Conservation (phyloP, 306 rosid species). For the Castanea sativa region DNA sequence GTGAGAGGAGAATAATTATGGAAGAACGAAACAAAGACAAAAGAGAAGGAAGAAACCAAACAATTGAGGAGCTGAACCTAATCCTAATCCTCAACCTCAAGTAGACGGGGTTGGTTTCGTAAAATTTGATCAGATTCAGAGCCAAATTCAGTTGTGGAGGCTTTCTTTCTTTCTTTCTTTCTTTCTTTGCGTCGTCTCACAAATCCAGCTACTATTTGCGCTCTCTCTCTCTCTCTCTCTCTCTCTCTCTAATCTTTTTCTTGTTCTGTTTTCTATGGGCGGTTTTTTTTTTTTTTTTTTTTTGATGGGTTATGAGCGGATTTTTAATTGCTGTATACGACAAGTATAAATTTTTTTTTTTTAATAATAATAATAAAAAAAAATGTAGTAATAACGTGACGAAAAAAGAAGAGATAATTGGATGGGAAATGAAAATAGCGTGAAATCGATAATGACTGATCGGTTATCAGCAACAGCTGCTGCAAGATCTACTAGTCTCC, state of each 20-base stretch:
- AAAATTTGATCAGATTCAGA: too few species aligned
- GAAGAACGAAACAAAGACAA: too few species aligned
- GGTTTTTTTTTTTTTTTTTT: background rate
- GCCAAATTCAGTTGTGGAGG: too few species aligned
- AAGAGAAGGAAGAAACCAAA: too few species aligned
- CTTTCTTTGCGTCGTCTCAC: too few species aligned
- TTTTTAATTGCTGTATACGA: background rate
- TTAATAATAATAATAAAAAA: background rate
- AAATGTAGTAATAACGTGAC: background rate
- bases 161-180: too few species aligned
- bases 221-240: too few species aligned
- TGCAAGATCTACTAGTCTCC: conserved; percentile 17
- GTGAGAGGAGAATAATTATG: too few species aligned
- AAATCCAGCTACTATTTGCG: too few species aligned
- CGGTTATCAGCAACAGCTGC: background rate
- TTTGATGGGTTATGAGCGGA: background rate
- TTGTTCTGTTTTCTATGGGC: background rate
- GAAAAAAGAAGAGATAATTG: background rate
- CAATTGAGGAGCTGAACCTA: too few species aligned
- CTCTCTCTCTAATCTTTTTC: background rate
- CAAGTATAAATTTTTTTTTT: background rate
- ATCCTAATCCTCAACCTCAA: too few species aligned
- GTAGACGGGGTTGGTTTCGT: too few species aligned
- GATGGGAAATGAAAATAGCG: background rate
- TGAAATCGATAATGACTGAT: conserved; percentile 31